phyloP scores from a whole-genome alignment of 208 protist species.

The Wallacemonas sp. region DNA sequence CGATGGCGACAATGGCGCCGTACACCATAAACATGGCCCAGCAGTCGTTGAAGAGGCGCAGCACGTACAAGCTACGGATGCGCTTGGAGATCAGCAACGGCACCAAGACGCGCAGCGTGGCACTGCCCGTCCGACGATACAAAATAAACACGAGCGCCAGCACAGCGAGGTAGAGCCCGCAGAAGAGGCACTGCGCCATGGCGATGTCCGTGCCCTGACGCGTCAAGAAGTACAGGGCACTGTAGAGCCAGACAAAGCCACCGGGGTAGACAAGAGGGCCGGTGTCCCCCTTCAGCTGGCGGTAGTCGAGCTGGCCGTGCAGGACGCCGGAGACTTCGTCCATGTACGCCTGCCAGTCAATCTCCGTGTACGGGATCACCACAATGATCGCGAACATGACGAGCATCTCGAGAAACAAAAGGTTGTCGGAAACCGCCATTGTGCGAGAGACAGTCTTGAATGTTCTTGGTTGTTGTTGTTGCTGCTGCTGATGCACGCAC shows the following conservation, averaged over 20 bases:
- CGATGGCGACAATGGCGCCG: slow-evolving; percentile 37
- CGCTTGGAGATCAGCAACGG: slow-evolving; percentile 70
- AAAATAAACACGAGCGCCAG: slow-evolving; percentile 49
- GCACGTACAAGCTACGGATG: slow-evolving; percentile 85
- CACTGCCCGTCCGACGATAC: slow-evolving; percentile 34
- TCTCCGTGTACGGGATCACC: slow-evolving; percentile 80
- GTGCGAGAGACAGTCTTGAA: slow-evolving; percentile 4
- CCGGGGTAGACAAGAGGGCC: slow-evolving; percentile 92
- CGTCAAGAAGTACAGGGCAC: slow-evolving; percentile 78
- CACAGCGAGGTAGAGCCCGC: slow-evolving; percentile 64
- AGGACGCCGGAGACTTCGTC: slow-evolving; percentile 78
- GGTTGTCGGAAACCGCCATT: slow-evolving; percentile 29
- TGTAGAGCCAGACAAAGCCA: slow-evolving; percentile 90
- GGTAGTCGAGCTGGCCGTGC: slow-evolving; percentile 80
- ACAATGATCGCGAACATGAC: slow-evolving; percentile 43
- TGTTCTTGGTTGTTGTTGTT: too few species aligned
- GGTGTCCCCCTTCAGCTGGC: slow-evolving; percentile 68
- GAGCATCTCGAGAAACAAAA: slow-evolving; percentile 29
- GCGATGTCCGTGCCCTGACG: slow-evolving; percentile 59
- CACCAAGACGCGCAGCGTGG: slow-evolving; percentile 40
- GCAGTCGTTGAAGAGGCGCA: slow-evolving; percentile 92
- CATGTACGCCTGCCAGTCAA: slow-evolving; percentile 94
- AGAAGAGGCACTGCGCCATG: slow-evolving; percentile 78
- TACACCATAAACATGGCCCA: slow-evolving; percentile 86
- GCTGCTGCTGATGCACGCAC: too few species aligned